Base-by-base conservation (phyloP, 345 rosid genomes). In the Geranium rotundifolium region DNA sequence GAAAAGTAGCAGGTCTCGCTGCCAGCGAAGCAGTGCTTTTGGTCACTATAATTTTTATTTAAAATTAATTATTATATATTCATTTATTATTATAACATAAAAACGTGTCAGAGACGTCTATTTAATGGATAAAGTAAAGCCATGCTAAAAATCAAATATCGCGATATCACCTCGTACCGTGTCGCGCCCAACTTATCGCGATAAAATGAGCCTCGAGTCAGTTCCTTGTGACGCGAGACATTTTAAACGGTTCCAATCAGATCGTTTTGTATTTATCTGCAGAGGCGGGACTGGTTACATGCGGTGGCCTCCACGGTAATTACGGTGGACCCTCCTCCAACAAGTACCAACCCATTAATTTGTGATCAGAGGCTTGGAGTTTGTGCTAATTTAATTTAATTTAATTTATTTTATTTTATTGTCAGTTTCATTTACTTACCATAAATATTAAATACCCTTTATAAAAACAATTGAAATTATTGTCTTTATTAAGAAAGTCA, bases 171-270 rank as follows among this genome's bases (percentile, higher is more conserved):
- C 59, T n/a, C 62, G 5, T 7, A 0, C 7, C 14, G 17, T 65
- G n/a, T 37, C 29, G 29, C 34, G 18, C 13, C 54, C 16, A 1
- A 23, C 60, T 56, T 65, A 56, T 67, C 67, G 65, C 50, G 14
- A 57, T 0, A 1, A 3, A 63, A 15, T 19, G 37, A 65, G 18
- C 69, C 56, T 15, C 73, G 66, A 71, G 84, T 75, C 77, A 71
- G 71, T 71, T 77, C 72, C 0, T 31, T n/a, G 73, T 73, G 82
- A 79, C 86, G 77, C 71, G 63, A 61, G 68, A 69, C 73, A 71
- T 57, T 67, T 69, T 67, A 65, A 70, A 76, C 65, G 77, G 79
- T 67, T 70, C 67, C 61, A 65, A 76, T 76, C 77, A 27, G 72
- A 61, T 55, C 13, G 5, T 54, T 74, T 73, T 67, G 74, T 65